Evolutionary conservation across 345 rosid genomes (phyloP).

Genomic region (Nephelium lappaceum): DNA sequence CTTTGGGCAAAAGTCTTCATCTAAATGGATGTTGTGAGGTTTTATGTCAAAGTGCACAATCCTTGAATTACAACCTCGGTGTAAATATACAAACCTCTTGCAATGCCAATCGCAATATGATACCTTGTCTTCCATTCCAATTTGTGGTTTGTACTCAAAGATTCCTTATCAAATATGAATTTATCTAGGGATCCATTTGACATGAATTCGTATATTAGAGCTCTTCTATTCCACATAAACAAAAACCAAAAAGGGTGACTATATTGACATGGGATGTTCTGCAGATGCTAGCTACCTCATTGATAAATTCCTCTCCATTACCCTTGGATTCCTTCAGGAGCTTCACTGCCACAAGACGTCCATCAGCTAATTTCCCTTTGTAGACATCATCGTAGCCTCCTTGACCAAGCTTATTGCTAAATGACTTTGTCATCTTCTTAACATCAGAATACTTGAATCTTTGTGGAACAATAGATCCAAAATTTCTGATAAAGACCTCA

Average conservation of each 20-base stretch:
- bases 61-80: constrained; percentile 51
- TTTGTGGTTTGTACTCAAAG: neutral
- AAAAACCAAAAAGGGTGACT: constrained; percentile 44
- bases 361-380: constrained; percentile 39
- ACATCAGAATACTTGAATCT: constrained; percentile 21
- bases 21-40: constrained; percentile 50
- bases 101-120: constrained; percentile 21
- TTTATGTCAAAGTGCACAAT: constrained; percentile 56
- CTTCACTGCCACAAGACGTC: constrained; percentile 39
- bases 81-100: constrained; percentile 32
- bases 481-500: constrained; percentile 17
- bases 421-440: constrained; percentile 32
- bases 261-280: constrained; percentile 40
- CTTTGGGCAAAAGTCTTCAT: constrained; percentile 39
- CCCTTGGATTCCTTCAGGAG: constrained; percentile 19
- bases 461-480: constrained; percentile 16
- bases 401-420: constrained; percentile 35
- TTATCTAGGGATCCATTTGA: constrained; percentile 39
- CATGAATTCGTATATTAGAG: constrained; percentile 38
- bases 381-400: constrained; percentile 45
- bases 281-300: constrained; percentile 42
- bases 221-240: constrained; percentile 28
- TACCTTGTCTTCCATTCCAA: constrained; percentile 24
- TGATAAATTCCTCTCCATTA: constrained; percentile 41
- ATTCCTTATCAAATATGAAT: neutral